Conservation (phyloP, 148 eudicot genomes). For the Beta vulgaris region DNA sequence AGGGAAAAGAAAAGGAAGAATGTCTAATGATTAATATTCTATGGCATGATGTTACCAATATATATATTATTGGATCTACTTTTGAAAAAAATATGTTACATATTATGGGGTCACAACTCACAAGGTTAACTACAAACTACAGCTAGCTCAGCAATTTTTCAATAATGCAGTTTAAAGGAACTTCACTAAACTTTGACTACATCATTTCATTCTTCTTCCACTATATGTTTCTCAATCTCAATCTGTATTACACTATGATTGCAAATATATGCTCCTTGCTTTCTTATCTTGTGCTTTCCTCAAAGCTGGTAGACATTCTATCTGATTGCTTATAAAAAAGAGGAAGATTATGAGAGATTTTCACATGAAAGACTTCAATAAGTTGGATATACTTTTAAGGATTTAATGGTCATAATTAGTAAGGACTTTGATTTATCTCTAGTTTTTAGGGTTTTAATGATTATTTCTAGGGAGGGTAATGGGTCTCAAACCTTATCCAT, state of each 20-base stretch:
- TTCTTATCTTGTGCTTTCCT: constrained; percentile 14
- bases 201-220: constrained; percentile 3
- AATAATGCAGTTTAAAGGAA: constrained; percentile 17
- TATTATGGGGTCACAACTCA: constrained; percentile 4
- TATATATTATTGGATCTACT: constrained; percentile 25
- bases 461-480: not conserved
- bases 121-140: constrained; percentile 13
- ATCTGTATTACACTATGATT: constrained; percentile 29
- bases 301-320: constrained; percentile 26
- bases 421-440: not conserved
- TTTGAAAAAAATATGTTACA: constrained; percentile 12
- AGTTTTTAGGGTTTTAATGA: not conserved
- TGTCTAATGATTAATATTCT: constrained; percentile 27
- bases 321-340: constrained; percentile 15
- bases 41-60: constrained; percentile 30
- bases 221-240: not conserved
- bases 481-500: too few species aligned
- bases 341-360: not conserved
- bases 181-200: constrained; percentile 22
- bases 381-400: not conserved
- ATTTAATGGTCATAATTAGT: constrained; percentile 9
- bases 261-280: constrained; percentile 18
- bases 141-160: constrained; percentile 13
- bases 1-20: constrained; percentile 36
- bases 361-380: not conserved